Conservation (phyloP, 768 basidiomycete species). For the Mycena metata region DNA sequence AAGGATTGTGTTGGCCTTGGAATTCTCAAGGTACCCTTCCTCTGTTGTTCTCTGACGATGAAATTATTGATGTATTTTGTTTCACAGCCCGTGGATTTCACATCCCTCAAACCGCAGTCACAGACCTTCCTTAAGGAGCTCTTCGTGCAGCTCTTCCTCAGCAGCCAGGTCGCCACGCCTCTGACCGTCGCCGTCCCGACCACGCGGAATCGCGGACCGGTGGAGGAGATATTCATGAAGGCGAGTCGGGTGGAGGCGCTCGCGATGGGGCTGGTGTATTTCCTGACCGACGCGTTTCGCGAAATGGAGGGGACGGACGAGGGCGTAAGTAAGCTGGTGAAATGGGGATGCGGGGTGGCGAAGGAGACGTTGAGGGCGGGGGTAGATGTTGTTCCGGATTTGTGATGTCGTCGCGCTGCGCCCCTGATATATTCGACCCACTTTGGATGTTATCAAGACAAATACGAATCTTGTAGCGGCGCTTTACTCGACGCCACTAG, state of each 20-base stretch:
- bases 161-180: slow-evolving; percentile 82
- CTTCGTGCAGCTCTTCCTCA: slow-evolving; percentile 76
- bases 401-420: neutral
- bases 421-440: too few relatives aligned
- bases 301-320: slow-evolving; percentile 51
- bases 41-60: neutral
- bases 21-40: slow-evolving; percentile 80
- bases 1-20: slow-evolving; percentile 82
- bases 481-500: too few relatives aligned
- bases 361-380: slow-evolving; percentile 77
- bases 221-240: slow-evolving; percentile 88
- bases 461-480: too few relatives aligned
- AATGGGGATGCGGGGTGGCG: slow-evolving; percentile 78
- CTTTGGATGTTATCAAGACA: too few relatives aligned
- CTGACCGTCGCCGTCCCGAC: slow-evolving; percentile 56
- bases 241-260: slow-evolving; percentile 74
- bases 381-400: slow-evolving; percentile 63
- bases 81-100: slow-evolving; percentile 89
- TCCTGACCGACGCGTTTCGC: slow-evolving; percentile 64
- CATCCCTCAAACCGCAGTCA: slow-evolving; percentile 73
- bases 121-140: slow-evolving; percentile 78
- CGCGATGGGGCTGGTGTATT: slow-evolving; percentile 82
- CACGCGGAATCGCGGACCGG: slow-evolving; percentile 65
- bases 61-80: slow-evolving; percentile 1
- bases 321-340: slow-evolving; percentile 58